Percentiles rank a stretch among this genome's conserved stretches.
These are phyloP conservation scores for Melampsora larici-populina DNA, from an alignment of 1,284 basidiomycete genomes.

Conservation along the genomic window DNA sequence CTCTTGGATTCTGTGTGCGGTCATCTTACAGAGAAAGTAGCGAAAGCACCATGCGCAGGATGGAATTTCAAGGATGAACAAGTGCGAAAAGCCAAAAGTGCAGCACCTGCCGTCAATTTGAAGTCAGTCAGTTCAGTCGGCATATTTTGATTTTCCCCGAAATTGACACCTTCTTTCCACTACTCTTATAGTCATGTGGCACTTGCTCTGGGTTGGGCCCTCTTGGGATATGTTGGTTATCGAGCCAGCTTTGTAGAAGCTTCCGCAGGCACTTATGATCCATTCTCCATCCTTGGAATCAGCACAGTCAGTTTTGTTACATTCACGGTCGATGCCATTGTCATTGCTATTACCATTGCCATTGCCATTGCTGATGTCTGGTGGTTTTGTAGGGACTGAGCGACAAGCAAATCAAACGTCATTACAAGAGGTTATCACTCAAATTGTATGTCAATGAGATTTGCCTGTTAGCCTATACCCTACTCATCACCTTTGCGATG, in stretches of 20 bases:
- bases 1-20: not conserved
- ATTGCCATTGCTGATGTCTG: not conserved
- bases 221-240: conserved; percentile 68
- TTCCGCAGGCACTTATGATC: conserved; percentile 72
- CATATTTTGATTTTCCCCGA: conserved; percentile 46
- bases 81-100: conserved; percentile 31
- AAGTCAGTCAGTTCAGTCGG: conserved; percentile 38
- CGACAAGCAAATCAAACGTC: conserved; percentile 92
- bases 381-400: conserved; percentile 59
- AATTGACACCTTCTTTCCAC: conserved; percentile 33
- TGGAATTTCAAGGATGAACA: conserved; percentile 60
- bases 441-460: conserved; percentile 64
- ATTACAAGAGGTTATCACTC: conserved; percentile 89
- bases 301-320: conserved; percentile 58
- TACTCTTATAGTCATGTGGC: conserved; percentile 57
- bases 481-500: conserved; percentile 37
- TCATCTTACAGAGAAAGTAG: conserved; percentile 40
- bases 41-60: conserved; percentile 64
- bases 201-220: conserved; percentile 70
- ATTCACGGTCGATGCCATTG: too few species aligned
- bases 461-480: conserved; percentile 5
- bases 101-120: conserved; percentile 15
- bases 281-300: conserved; percentile 89
- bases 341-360: too few species aligned
- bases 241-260: conserved; percentile 63